Evolutionary conservation across 1,284 basidiomycete species (phyloP).

Genomic region (Cryptococcus sp.): DNA sequence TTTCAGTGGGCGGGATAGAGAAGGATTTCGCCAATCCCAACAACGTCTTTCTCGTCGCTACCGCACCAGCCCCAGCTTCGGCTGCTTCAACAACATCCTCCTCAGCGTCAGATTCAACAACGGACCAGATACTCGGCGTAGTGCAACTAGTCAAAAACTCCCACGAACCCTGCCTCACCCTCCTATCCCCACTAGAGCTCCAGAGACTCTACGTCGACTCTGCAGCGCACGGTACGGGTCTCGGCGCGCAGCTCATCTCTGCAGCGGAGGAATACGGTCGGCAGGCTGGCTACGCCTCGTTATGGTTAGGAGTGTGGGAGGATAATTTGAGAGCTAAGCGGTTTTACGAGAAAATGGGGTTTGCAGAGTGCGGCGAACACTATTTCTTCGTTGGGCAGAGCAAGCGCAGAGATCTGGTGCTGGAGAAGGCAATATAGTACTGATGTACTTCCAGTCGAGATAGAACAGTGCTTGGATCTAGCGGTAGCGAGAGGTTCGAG

Average conservation of each 20-base stretch:
- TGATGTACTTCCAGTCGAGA: too few relatives aligned
- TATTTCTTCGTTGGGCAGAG: slow-evolving; percentile 18
- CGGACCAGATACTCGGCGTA: not conserved
- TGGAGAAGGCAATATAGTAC: slow-evolving; percentile 18
- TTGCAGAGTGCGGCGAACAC: slow-evolving; percentile 12
- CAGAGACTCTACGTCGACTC: slow-evolving; percentile 27
- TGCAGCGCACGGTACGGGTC: slow-evolving; percentile 28
- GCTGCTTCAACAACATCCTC: not conserved
- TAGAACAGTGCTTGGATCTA: too few relatives aligned
- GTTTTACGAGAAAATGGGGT: slow-evolving; percentile 34
- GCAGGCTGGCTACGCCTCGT: slow-evolving; percentile 17
- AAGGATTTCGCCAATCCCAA: not conserved
- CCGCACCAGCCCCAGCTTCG: not conserved
- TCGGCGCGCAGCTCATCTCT: slow-evolving; percentile 22
- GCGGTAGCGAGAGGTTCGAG: too few relatives aligned
- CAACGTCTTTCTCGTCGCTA: not conserved
- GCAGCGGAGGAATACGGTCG: slow-evolving; percentile 14
- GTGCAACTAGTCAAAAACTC: not conserved
- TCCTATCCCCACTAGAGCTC: slow-evolving; percentile 18
- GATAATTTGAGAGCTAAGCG: slow-evolving; percentile 22
- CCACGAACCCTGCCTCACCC: not conserved
- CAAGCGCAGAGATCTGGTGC: slow-evolving; percentile 15
- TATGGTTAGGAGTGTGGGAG: slow-evolving; percentile 42
- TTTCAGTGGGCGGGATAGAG: not conserved
- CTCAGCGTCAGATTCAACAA: not conserved